Evolutionary conservation across 305 asterid species (phyloP), one percentile per base, ranked within the genome.

Genomic region (Fraxinus dipetala): DNA sequence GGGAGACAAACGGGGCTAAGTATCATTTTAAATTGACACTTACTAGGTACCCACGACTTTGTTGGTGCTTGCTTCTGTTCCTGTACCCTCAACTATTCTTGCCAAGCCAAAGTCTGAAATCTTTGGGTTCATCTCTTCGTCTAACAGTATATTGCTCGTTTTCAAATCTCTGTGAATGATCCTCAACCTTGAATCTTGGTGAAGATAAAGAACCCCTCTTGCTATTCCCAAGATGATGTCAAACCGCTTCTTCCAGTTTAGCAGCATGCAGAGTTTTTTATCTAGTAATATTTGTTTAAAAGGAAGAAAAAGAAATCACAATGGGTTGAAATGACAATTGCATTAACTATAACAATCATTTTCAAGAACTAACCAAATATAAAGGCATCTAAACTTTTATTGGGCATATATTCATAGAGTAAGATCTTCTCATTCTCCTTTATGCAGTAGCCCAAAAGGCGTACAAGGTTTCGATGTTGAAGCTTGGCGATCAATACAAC

Each of bases 181-280:
- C 63, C 22, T 51, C 9, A 51, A 51, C 24, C 63, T 51, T 51
- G 63, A 51, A 51, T 51, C 63, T 16, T 51, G 63, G 24, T 51
- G 63, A 51, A 51, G 63, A 5, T 51, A 51, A 51, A 51, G 63
- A 5, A n/a, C 63, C 63, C 63, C 63, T 51, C 63, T 51, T 51
- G 84, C 81, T 31, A 84, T 79, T 13, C 87, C 89, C 80, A 78
- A 56, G 13, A 86, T 86, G 32, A 86, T 84, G 22, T 82, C 76
- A 20, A 81, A 76, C 7, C 87, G 79, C 28, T 61, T 65, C 56
- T 51, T 67, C 87, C 87, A 86, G 14, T 78, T 61, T 78, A 85
- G 20, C 74, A 61, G 35, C 73, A 16, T 43, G 75, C 61, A 6
- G 8, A 2, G 31, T 4, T 26, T 74, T 77, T 75, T 20, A 85